A percentile compares a stretch with the other conserved stretches of the same genome.
phyloP scores from a whole-genome alignment of 192 early-diverging fungal genomes.

The Phycomyces blakesleeanus region DNA sequence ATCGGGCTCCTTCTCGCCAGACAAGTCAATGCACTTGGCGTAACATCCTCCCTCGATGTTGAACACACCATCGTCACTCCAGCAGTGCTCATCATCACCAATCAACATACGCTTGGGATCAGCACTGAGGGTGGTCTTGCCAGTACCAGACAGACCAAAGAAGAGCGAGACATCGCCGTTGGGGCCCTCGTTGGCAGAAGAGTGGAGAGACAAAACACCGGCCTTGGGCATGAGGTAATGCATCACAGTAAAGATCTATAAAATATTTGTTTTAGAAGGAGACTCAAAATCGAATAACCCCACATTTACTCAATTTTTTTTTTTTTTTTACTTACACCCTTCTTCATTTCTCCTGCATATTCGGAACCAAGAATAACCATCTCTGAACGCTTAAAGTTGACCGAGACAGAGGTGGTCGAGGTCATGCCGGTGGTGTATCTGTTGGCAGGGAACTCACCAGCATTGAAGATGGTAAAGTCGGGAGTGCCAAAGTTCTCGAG shows the following conservation, averaged over 20 bases:
- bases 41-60: conserved; percentile 99
- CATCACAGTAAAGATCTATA: conserved; percentile 90
- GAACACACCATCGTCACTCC: conserved; percentile 92
- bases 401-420: conserved; percentile 83
- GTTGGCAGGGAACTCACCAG: conserved; percentile 91
- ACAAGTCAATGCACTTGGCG: conserved; percentile 93
- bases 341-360: conserved; percentile 99
- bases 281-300: not conserved
- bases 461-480: conserved; percentile 97
- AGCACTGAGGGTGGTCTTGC: conserved; percentile 96
- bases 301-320: not conserved
- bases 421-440: conserved; percentile 94
- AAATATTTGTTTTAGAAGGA: not conserved
- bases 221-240: conserved; percentile 98
- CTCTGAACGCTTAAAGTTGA: conserved; percentile 90
- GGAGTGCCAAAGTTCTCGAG: conserved; percentile 91
- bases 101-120: conserved; percentile 89
- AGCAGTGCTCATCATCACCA: conserved; percentile 99
- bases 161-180: conserved; percentile 91
- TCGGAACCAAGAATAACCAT: conserved; percentile 98
- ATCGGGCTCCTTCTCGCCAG: conserved; percentile 95
- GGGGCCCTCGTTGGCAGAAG: conserved; percentile 90
- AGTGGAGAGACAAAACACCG: conserved; percentile 83
- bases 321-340: conserved; percentile 64
- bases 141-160: conserved; percentile 97